Conservation (phyloP, 768 basidiomycete genomes). For the Filobasidium floriforme region DNA sequence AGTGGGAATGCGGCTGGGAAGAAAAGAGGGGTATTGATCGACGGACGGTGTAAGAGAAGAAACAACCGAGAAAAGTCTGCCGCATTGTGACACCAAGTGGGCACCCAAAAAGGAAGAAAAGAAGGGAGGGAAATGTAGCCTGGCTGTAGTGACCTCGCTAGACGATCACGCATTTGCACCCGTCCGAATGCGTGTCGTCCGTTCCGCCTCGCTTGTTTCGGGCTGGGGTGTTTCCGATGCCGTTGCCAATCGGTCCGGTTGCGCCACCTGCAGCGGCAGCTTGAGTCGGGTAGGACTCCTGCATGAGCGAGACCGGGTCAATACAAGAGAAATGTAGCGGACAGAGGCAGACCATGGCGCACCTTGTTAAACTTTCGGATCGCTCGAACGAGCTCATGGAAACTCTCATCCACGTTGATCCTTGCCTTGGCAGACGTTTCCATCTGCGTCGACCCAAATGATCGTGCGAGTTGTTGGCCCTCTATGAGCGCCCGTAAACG, state of each 20-base stretch:
- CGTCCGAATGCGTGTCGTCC: slow-evolving; percentile 18
- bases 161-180: slow-evolving; percentile 19
- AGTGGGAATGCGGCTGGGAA: background rate
- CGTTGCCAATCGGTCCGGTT: slow-evolving; percentile 18
- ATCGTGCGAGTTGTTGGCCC: slow-evolving; percentile 93
- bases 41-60: background rate
- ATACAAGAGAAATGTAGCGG: background rate
- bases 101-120: too few species aligned
- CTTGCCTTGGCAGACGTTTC: slow-evolving; percentile 95
- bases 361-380: slow-evolving; percentile 93
- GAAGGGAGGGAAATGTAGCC: too few species aligned
- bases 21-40: background rate
- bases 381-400: slow-evolving; percentile 83
- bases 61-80: background rate
- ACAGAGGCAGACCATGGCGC: slow-evolving; percentile 13
- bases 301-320: background rate
- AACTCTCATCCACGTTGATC: slow-evolving; percentile 94
- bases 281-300: slow-evolving; percentile 42
- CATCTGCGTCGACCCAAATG: slow-evolving; percentile 87
- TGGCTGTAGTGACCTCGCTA: background rate
- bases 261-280: slow-evolving; percentile 30
- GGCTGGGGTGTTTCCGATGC: slow-evolving; percentile 25
- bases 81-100: background rate
- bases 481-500: slow-evolving; percentile 51
- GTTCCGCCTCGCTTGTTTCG: slow-evolving; percentile 17